Percentiles rank a stretch among this genome's conserved stretches.
These are phyloP conservation scores for Knoxia roxburghii DNA, from an alignment of 257 asterid genomes.

Conservation along the genomic window DNA sequence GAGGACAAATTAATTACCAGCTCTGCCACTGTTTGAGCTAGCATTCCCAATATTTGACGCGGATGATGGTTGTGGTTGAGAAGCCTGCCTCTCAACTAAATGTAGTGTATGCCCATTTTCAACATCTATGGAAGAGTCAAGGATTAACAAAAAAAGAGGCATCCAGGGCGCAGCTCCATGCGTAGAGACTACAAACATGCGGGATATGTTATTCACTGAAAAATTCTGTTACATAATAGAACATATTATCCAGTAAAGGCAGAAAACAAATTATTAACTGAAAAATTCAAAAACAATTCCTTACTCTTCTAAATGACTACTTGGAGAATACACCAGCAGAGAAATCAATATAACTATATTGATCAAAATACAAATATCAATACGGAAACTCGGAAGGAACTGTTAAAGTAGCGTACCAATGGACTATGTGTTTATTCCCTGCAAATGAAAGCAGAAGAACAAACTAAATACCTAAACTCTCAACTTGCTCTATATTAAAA, in stretches of 20 bases:
- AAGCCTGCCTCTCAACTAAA: conserved; percentile 72
- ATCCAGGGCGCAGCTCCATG: not conserved
- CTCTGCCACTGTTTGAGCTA: conserved; percentile 46
- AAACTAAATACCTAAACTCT: not conserved
- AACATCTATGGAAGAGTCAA: conserved; percentile 57
- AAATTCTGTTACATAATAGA: not conserved
- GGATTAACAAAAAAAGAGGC: conserved; percentile 21
- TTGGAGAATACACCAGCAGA: not conserved
- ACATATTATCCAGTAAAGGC: not conserved
- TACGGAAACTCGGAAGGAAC: not conserved
- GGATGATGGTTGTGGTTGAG: conserved; percentile 48
- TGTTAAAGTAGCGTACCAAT: not conserved
- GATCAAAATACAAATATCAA: not conserved
- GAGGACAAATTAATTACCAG: conserved; percentile 24
- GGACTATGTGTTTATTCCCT: not conserved
- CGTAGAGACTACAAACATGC: not conserved
- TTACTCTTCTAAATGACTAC: not conserved
- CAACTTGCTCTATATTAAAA: not conserved
- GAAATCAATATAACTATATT: not conserved
- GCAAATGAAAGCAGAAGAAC: not conserved
- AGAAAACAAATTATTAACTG: not conserved
- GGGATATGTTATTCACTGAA: conserved; percentile 7
- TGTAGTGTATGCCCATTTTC: conserved; percentile 92
- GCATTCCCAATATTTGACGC: conserved; percentile 44
- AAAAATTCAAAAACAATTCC: not conserved